Conservation (phyloP, 2,329 filamentous ascomycete species). For the Ophiostoma pallidulum region DNA sequence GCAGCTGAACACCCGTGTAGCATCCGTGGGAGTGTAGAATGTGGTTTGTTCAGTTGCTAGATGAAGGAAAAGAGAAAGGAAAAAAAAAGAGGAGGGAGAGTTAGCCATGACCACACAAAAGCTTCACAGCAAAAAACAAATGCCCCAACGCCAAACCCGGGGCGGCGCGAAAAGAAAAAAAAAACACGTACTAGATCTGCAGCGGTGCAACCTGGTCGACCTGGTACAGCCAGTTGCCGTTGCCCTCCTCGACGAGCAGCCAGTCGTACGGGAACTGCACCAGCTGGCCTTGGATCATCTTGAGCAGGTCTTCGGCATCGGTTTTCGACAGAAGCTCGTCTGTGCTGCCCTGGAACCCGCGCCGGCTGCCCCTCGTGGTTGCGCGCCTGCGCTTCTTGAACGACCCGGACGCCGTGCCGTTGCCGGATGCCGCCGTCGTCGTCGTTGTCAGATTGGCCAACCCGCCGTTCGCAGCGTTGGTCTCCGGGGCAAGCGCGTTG, state of each 20-base stretch:
- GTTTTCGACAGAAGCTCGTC: conserved; percentile 68
- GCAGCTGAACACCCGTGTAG: no score
- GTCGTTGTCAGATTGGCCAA: conserved; percentile 4
- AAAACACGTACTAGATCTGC: conserved; percentile 76
- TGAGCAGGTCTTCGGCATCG: conserved; percentile 74
- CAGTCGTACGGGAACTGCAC: conserved; percentile 95
- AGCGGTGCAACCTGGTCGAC: conserved; percentile 92
- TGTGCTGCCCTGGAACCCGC: conserved; percentile 49
- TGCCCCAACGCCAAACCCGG: no score
- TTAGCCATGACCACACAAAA: no score
- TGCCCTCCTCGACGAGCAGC: conserved; percentile 82
- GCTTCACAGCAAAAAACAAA: no score
- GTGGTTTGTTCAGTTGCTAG: no score
- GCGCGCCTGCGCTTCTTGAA: conserved; percentile 56
- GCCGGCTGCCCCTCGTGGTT: conserved; percentile 59
- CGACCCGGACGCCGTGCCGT: conserved; percentile 28
- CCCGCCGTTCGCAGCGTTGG: neutral
- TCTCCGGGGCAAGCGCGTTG: conserved; percentile 10
- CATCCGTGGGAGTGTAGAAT: no score
- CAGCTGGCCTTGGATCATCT: conserved; percentile 75
- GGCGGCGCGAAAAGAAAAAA: no score
- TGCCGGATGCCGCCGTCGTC: conserved; percentile 3
- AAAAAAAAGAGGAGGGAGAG: neutral
- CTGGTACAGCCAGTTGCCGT: conserved; percentile 93
- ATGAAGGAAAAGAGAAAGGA: no score